Evolutionary conservation across 2,329 filamentous ascomycete genomes (phyloP).

Genomic region (Pestalotiopsis sp.): DNA sequence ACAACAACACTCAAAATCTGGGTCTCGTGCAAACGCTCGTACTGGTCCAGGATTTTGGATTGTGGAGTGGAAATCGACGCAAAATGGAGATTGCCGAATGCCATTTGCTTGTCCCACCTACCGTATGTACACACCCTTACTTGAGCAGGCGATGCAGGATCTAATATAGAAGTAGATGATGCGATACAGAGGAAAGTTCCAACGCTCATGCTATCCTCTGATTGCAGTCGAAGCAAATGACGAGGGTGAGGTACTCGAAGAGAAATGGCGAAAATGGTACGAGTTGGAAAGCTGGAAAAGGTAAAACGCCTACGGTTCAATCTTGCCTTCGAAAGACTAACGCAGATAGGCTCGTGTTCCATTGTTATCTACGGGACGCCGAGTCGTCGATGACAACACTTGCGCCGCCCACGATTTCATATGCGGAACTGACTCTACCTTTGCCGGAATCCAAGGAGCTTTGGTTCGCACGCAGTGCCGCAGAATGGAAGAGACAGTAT

Average conservation of each 20-base stretch:
- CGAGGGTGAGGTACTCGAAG: slow-evolving; percentile 56
- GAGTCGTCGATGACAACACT: slow-evolving; percentile 70
- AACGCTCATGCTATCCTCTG: slow-evolving; percentile 53
- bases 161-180: slow-evolving; percentile 46
- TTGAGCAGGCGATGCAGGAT: neutral
- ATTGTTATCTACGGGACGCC: slow-evolving; percentile 66
- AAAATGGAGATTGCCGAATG: slow-evolving; percentile 61
- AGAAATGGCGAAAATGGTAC: slow-evolving; percentile 69
- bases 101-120: slow-evolving; percentile 46
- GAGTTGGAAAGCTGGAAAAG: slow-evolving; percentile 69
- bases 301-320: slow-evolving; percentile 27
- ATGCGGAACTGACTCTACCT: slow-evolving; percentile 68
- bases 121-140: slow-evolving; percentile 35
- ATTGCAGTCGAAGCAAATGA: slow-evolving; percentile 57
- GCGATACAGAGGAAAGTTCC: slow-evolving; percentile 60
- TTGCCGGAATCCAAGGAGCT: slow-evolving; percentile 63
- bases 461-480: slow-evolving; percentile 67
- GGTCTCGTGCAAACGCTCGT: slow-evolving; percentile 53
- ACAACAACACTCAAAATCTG: slow-evolving; percentile 46
- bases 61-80: slow-evolving; percentile 57
- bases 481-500: slow-evolving; percentile 66
- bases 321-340: neutral
- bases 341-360: slow-evolving; percentile 58
- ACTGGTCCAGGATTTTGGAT: slow-evolving; percentile 49
- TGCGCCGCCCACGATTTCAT: slow-evolving; percentile 67